Percentiles rank a stretch among this genome's conserved stretches.
Conservation (phyloP, 768 basidiomycete species). For the Suillus ampliporus region DNA sequence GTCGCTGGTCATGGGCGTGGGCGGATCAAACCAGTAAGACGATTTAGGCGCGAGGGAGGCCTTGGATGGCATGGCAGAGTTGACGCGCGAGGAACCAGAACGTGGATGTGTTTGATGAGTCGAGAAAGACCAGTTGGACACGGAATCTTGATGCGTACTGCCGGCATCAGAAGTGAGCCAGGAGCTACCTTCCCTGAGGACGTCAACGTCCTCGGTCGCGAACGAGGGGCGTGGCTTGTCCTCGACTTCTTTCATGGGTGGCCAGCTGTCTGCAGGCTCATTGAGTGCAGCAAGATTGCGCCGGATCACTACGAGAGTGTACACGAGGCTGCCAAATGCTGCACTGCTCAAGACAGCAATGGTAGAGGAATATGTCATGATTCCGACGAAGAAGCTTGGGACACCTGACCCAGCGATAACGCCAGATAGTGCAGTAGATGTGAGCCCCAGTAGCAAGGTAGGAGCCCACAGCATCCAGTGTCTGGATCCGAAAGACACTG, state of each 20-base stretch:
- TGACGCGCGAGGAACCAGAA: conserved; percentile 19
- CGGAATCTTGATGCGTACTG: conserved; percentile 56
- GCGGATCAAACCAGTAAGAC: conserved; percentile 64
- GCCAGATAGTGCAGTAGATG: conserved; percentile 64
- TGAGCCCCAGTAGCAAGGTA: conserved; percentile 54
- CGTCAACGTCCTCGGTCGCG: conserved; percentile 74
- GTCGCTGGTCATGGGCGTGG: conserved; percentile 49
- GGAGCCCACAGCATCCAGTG: conserved; percentile 82
- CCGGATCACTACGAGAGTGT: conserved; percentile 68
- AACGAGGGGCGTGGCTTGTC: conserved; percentile 67
- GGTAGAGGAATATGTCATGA: conserved; percentile 60
- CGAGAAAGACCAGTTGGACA: conserved; percentile 76
- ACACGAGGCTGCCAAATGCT: conserved; percentile 62
- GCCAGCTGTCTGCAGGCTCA: conserved; percentile 62
- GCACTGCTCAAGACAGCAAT: conserved; percentile 58
- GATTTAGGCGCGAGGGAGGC: conserved; percentile 53
- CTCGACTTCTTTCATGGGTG: conserved; percentile 56
- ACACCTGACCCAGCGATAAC: conserved; percentile 60
- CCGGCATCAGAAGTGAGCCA: conserved; percentile 76
- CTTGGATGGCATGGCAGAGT: conserved; percentile 34
- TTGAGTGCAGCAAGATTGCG: conserved; percentile 63
- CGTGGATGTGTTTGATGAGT: conserved; percentile 61
- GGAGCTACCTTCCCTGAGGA: conserved; percentile 75
- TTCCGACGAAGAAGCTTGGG: conserved; percentile 61
- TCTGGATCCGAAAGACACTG: conserved; percentile 69